Conservation (phyloP, 2,329 filamentous ascomycete genomes). For the Diplodia corticola region DNA sequence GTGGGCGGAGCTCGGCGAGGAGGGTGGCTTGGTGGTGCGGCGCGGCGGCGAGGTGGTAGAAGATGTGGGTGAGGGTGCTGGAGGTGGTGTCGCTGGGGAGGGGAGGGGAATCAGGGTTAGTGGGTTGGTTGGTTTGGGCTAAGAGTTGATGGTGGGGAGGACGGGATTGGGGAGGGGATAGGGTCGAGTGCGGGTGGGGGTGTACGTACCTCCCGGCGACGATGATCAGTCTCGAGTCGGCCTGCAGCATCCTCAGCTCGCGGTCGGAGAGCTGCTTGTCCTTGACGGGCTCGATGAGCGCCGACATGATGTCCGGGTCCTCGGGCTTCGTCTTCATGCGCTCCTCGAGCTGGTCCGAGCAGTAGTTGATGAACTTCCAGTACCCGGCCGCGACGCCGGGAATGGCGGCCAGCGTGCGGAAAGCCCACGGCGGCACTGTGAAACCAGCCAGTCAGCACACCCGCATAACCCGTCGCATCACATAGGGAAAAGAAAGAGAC, state of each 20-base stretch:
- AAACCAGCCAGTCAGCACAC: not conserved
- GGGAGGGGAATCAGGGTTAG: conserved; percentile 30
- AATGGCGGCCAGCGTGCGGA: conserved; percentile 34
- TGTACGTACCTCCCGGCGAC: conserved; percentile 29
- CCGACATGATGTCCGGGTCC: conserved; percentile 12
- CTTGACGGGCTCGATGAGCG: conserved; percentile 5
- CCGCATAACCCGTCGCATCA: no score
- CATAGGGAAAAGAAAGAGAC: no score
- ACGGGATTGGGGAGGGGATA: not conserved
- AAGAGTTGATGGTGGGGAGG: not conserved
- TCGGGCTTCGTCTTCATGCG: conserved; percentile 8
- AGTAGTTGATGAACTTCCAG: conserved; percentile 35
- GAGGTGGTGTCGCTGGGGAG: conserved; percentile 35
- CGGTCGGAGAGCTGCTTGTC: not conserved
- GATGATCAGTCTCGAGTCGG: conserved; percentile 39
- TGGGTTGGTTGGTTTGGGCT: conserved; percentile 32
- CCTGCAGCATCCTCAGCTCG: conserved; percentile 28
- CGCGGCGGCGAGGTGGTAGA: conserved; percentile 29
- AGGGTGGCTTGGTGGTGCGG: conserved; percentile 32
- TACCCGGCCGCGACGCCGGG: conserved; percentile 35
- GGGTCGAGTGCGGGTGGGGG: conserved; percentile 27
- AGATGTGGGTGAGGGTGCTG: conserved; percentile 1
- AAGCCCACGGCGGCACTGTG: conserved; percentile 34
- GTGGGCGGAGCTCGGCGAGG: conserved; percentile 36
- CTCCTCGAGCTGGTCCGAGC: conserved; percentile 32